These are phyloP conservation scores for Flueggea neowawraea DNA, from an alignment of 441 rosid genomes.

Conservation along the genomic window DNA sequence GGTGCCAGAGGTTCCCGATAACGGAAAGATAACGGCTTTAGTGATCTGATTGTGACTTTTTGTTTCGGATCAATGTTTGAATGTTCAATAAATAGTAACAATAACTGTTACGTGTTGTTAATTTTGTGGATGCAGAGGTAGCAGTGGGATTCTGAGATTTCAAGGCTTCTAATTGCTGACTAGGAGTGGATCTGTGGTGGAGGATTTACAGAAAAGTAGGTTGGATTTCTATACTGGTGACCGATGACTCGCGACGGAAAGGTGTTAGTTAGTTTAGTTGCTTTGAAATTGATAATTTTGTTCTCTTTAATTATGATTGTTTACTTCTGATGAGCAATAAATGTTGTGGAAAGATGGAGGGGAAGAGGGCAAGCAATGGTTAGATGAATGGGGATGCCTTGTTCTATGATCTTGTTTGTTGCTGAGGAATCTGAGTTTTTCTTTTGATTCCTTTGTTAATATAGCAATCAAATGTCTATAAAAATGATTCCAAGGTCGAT, in stretches of 20 bases:
- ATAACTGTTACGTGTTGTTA: no score
- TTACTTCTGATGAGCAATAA: conserved; percentile 25
- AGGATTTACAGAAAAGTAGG: conserved; percentile 19
- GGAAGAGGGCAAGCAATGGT: conserved; percentile 14
- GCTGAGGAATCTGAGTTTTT: neutral
- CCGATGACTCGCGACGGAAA: conserved; percentile 6
- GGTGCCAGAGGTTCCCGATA: conserved; percentile 36
- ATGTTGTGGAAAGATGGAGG: conserved; percentile 5
- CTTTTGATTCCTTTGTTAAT: neutral
- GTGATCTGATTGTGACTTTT: no score
- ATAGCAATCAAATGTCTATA: no score
- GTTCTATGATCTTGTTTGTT: conserved; percentile 18
- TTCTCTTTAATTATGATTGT: conserved; percentile 20
- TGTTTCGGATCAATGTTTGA: no score
- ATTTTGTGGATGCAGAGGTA: conserved; percentile 36
- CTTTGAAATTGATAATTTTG: conserved; percentile 32
- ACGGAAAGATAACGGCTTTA: no score
- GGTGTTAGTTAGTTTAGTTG: conserved; percentile 26
- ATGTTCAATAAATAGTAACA: no score
- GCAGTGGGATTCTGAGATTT: conserved; percentile 11
- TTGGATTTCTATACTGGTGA: no score
- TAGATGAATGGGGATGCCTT: conserved; percentile 21
- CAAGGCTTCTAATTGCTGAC: conserved; percentile 29
- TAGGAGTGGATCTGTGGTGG: conserved; percentile 13
- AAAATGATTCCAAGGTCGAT: no score